phyloP scores from a whole-genome alignment of 2,329 filamentous ascomycete genomes.

The Tricladium varicosporioides region DNA sequence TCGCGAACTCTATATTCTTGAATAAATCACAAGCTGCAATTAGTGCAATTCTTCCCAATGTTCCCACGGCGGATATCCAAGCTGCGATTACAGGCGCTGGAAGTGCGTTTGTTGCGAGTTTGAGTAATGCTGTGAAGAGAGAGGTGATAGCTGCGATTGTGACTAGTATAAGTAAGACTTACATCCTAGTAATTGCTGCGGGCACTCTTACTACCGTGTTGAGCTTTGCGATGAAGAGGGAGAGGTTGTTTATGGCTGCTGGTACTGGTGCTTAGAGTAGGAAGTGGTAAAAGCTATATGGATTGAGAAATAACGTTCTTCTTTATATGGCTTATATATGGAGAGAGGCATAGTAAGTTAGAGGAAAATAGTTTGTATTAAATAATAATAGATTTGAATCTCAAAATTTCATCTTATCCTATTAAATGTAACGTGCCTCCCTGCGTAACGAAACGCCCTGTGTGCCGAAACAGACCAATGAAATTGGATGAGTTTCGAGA shows the following conservation, averaged over 20 bases:
- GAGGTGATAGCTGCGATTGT: conserved; percentile 15
- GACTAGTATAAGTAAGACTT: background rate
- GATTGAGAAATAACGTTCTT: too few relatives aligned
- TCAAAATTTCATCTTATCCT: too few relatives aligned
- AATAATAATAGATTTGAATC: too few relatives aligned
- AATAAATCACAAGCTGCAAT: conserved; percentile 31
- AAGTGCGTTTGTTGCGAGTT: background rate
- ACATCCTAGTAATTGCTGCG: background rate
- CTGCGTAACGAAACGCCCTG: too few relatives aligned
- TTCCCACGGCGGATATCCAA: background rate
- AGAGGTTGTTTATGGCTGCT: conserved; percentile 34
- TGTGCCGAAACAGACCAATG: too few relatives aligned
- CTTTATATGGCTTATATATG: too few relatives aligned
- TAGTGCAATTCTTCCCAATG: background rate
- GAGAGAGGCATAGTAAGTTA: too few relatives aligned
- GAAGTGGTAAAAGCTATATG: too few relatives aligned
- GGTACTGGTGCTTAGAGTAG: too few relatives aligned
- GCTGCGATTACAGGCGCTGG: background rate
- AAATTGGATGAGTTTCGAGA: too few relatives aligned
- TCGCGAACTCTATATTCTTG: conserved; percentile 39
- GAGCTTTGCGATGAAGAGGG: conserved; percentile 36
- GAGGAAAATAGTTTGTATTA: too few relatives aligned
- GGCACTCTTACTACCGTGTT: conserved; percentile 19
- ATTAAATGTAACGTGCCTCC: too few relatives aligned
- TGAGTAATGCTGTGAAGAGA: conserved; percentile 2